Conservation (phyloP, 1,284 basidiomycete genomes). For the Rhodotorula sp. region DNA sequence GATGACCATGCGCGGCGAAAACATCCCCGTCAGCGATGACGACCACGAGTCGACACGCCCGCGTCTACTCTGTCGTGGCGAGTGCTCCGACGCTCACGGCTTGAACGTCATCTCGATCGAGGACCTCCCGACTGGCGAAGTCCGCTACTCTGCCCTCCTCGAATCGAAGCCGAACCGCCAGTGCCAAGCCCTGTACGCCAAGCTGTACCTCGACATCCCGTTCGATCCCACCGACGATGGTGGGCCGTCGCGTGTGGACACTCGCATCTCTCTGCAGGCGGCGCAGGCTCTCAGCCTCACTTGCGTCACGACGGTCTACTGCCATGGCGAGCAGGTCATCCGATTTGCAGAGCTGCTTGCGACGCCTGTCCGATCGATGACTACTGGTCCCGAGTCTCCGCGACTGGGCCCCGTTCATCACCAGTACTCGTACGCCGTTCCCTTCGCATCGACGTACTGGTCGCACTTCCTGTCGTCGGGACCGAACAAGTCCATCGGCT, state of each 20-base stretch:
- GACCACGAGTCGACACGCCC: background rate
- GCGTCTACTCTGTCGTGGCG: background rate
- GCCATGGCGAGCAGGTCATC: constrained; percentile 33
- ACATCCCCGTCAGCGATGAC: constrained; percentile 13
- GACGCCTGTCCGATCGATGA: background rate
- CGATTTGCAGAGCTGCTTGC: constrained; percentile 25
- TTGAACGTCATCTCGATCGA: constrained; percentile 20
- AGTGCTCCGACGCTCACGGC: background rate
- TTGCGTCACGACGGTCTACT: constrained; percentile 48
- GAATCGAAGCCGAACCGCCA: constrained; percentile 48
- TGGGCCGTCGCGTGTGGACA: constrained; percentile 41
- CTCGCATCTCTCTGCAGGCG: constrained; percentile 47
- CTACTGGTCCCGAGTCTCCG: background rate
- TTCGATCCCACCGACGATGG: background rate
- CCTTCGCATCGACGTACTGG: constrained; percentile 50
- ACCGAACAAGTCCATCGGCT: constrained; percentile 32
- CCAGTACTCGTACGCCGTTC: constrained; percentile 36
- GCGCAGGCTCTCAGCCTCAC: constrained; percentile 29
- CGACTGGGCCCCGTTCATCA: constrained; percentile 3
- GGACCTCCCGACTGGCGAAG: constrained; percentile 23
- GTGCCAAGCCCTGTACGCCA: constrained; percentile 51
- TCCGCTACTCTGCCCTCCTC: constrained; percentile 46
- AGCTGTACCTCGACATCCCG: constrained; percentile 49
- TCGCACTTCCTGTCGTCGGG: constrained; percentile 42
- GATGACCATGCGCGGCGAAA: background rate